These are phyloP conservation scores for Irineochytrium annulatum DNA, from an alignment of 192 early-diverging fungal species.

Conservation along the genomic window DNA sequence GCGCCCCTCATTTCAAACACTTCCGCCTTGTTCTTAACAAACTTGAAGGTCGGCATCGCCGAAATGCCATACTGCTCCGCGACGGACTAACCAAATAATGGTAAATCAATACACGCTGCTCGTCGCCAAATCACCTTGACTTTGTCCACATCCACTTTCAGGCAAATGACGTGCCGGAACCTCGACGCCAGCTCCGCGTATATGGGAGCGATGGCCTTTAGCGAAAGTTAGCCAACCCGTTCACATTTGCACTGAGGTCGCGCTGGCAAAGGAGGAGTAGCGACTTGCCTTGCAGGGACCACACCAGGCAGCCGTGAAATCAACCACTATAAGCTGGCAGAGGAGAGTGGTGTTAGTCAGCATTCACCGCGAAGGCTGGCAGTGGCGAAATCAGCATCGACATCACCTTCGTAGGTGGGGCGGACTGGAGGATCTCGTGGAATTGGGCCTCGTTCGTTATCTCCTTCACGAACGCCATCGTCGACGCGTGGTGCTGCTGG, in stretches of 20 bases:
- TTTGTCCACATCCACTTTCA: conserved; percentile 46
- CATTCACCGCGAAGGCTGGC: not conserved
- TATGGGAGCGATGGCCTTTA: conserved; percentile 27
- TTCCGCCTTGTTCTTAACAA: conserved; percentile 71
- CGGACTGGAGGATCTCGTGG: conserved; percentile 4
- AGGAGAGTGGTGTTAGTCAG: not conserved
- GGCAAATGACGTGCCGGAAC: conserved; percentile 36
- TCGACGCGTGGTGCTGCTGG: too few species aligned
- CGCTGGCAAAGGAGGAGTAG: not conserved
- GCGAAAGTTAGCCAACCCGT: not conserved
- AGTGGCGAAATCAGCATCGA: conserved; percentile 5
- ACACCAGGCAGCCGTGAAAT: conserved; percentile 47
- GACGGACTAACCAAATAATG: conserved; percentile 11
- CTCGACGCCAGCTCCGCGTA: conserved; percentile 26
- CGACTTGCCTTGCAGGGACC: conserved; percentile 28
- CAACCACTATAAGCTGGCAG: conserved; percentile 32
- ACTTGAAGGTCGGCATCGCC: conserved; percentile 78
- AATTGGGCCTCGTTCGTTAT: conserved; percentile 20
- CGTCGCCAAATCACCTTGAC: conserved; percentile 28
- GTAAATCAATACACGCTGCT: not conserved
- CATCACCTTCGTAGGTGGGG: conserved; percentile 17
- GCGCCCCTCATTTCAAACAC: conserved; percentile 80
- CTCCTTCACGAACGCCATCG: conserved; percentile 22
- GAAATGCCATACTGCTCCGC: conserved; percentile 26
- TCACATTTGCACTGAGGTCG: not conserved